These are phyloP conservation scores for Populus pruinosa DNA, from an alignment of 345 rosid species.

Conservation along the genomic window DNA sequence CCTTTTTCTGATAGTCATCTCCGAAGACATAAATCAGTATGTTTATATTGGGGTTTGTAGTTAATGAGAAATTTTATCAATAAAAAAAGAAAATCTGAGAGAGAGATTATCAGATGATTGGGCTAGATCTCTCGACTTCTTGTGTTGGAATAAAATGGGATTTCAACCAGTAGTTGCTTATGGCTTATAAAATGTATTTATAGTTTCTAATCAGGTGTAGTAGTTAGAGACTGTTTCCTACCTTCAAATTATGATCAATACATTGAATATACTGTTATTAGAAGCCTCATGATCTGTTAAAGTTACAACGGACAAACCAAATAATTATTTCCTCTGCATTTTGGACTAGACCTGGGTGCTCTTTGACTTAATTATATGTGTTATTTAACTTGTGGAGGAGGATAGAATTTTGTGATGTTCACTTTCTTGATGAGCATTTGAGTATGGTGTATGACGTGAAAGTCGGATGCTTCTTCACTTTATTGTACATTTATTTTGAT, in stretches of 20 bases:
- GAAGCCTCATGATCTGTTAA: not conserved
- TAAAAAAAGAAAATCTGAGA: not conserved
- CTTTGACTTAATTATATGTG: not conserved
- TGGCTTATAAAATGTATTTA: not conserved
- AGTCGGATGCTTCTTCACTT: not conserved
- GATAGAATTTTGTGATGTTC: not conserved
- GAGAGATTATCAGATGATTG: not conserved
- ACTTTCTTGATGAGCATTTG: not conserved
- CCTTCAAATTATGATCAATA: not conserved
- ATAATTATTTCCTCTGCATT: conserved; percentile 1
- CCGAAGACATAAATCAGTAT: not conserved
- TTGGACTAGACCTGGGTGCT: not conserved
- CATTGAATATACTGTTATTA: not conserved
- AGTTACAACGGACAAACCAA: not conserved
- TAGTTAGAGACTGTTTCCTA: not conserved
- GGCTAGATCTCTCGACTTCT: not conserved
- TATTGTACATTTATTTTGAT: conserved; percentile 1
- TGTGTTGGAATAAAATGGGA: not conserved
- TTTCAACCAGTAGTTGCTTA: not conserved
- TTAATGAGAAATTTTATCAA: not conserved
- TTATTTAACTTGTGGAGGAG: not conserved
- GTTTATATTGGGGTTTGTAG: not conserved
- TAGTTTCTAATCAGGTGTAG: not conserved
- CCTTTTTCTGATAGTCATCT: not conserved
- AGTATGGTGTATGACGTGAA: not conserved